A percentile compares a stretch with the other conserved stretches of the same genome.
Conservation (phyloP, 495 filamentous ascomycete genomes). For the Tuber aestivum region DNA sequence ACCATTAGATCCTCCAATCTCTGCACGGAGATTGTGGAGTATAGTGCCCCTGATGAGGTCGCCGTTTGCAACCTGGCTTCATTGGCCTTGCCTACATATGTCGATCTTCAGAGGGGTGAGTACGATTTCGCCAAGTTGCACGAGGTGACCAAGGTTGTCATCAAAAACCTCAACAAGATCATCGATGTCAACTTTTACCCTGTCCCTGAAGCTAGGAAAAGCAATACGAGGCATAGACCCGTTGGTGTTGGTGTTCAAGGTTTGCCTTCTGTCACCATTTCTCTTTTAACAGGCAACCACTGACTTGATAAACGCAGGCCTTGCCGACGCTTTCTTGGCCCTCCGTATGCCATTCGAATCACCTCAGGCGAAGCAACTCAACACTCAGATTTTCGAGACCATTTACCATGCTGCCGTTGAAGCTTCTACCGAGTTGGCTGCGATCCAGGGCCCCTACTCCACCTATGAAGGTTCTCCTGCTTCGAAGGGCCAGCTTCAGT, state of each 20-base stretch:
- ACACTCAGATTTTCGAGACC: constrained; percentile 98
- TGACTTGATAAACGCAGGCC: constrained; percentile 36
- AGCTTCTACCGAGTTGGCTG: constrained; percentile 77
- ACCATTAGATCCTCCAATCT: constrained; percentile 97
- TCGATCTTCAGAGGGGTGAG: constrained; percentile 69
- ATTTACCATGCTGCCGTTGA: constrained; percentile 96
- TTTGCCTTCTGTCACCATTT: constrained; percentile 23
- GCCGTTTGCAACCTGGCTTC: constrained; percentile 98
- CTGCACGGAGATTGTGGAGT: constrained; percentile 97
- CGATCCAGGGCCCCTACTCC: constrained; percentile 73
- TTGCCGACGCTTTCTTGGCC: constrained; percentile 97
- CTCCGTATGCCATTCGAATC: constrained; percentile 97
- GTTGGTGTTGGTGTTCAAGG: constrained; percentile 96
- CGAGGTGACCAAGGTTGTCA: constrained; percentile 81
- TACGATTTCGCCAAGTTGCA: constrained; percentile 96
- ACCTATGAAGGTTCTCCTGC: constrained; percentile 91
- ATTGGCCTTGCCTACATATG: constrained; percentile 79
- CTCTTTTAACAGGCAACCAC: neutral
- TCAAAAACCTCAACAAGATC: constrained; percentile 92
- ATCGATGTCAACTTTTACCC: constrained; percentile 98
- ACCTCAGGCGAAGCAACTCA: constrained; percentile 81
- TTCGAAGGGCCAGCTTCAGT: constrained; percentile 92
- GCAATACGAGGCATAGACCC: constrained; percentile 92
- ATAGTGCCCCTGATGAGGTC: constrained; percentile 93
- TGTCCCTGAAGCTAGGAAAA: constrained; percentile 81